Evolutionary conservation across 768 basidiomycete species (phyloP), one percentile per base, ranked within the genome.

Genomic region (Lactifluus volemus): DNA sequence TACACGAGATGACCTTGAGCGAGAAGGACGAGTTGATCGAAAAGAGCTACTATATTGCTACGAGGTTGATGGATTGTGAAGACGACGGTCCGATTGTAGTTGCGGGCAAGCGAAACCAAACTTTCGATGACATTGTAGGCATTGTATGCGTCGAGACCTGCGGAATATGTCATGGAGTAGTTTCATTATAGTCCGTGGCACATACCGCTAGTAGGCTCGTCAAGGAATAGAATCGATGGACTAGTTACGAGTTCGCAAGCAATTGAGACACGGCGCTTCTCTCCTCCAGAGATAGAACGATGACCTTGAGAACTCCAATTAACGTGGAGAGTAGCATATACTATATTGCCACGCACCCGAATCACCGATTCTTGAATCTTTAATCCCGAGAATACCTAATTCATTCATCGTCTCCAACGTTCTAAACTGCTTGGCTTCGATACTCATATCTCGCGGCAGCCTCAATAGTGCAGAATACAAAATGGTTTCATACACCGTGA

Each of bases 41-140:
- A 98, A 12, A 99, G 76, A 0, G 92, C 86, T 14, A 98, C 95
- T 67, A 99, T 98, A 73, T 98, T 98, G 71, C 92, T 94, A 53
- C 96, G 86, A 14, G 96, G 97, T 72, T 98, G 97, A 68, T 99
- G 97, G 59, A 99, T 98, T 0, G 96, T 98, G 76, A 98, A 97
- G 60, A 98, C 80, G 53, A 98, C 92, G 0, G 95, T 98, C 38
- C 96, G 86, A 65, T 95, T 92, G 73, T 93, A 98, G 67, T 88
- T 83, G 32, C 84, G 77, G 4, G 95, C 92, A 25, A 98, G 81
- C 15, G 88, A 85, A 1, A 88, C 87, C 25, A 99, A 79, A 39
- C 87, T 85, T 45, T 95, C 93, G 39, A 99, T 79, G 65, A 99
- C 96, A 65, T 97, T 98, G 77, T 82, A 88, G 0, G 97, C 96